Base-by-base conservation (phyloP, 768 basidiomycete species). In the Rhizopogon salebrosus region DNA sequence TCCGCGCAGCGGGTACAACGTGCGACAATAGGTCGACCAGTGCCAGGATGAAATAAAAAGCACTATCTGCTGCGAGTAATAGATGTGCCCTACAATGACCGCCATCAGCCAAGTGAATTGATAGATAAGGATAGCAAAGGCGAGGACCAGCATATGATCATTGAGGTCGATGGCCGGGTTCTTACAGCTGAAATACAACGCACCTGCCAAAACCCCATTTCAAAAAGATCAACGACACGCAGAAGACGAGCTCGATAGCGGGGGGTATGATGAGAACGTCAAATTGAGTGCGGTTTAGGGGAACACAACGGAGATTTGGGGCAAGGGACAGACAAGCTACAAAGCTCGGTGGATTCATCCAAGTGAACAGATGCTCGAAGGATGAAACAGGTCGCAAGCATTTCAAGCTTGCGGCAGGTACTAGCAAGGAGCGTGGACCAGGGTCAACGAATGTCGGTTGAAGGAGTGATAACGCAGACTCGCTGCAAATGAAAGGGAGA, bases 261-360 rank as follows among this genome's bases (percentile, higher is more conserved):
- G 83, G 75, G 27, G 87, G 87, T 54, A 89, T 75, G 56, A 88
- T 67, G 51, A 89, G 68, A 37, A 77, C 59, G 34, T 70, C 65
- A 50, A 72, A 75, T 67, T 89, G 68, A 23, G 70, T 58, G 43
- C 54, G 61, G 48, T 74, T 70, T 53, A 86, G 74, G 40, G 76
- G 73, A 56, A 78, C 67, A 64, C 89, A 92, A 54, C 89, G 89
- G 57, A 92, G 79, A 57, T 82, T 86, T 37, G 85, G 69, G 53
- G 83, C 80, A 35, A 80, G 71, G 27, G 89, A 90, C 56, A 91
- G 72, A 69, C 89, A 92, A 61, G 82, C 70, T 23, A 46, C 36
- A 54, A 77, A 75, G 70, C 68, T 74, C 77, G 77, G 78, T 67
- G 70, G 72, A 54, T 39, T 58, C 62, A 60, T 64, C 35, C 36